These are phyloP conservation scores for Talaromyces sp. DNA, from an alignment of 2,329 filamentous ascomycete species.

Conservation along the genomic window DNA sequence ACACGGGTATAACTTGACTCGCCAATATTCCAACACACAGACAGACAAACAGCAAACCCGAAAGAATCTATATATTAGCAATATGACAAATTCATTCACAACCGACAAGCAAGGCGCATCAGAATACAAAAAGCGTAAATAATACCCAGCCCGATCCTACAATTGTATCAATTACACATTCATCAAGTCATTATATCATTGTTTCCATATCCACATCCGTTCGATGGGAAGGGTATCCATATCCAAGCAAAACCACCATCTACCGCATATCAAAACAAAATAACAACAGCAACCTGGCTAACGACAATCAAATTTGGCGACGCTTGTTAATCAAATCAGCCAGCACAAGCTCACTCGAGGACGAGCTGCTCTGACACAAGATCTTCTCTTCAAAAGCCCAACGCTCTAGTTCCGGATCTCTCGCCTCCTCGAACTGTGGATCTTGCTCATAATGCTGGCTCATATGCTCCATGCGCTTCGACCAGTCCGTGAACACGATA, in stretches of 20 bases:
- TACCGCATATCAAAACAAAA: not conserved
- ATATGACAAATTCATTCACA: not conserved
- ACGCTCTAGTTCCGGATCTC: conserved; percentile 41
- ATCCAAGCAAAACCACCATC: not conserved
- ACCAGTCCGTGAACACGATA: conserved; percentile 68
- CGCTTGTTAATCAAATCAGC: not conserved
- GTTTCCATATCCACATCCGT: too few species aligned
- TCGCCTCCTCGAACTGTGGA: conserved; percentile 27
- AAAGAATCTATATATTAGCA: not conserved
- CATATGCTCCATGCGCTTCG: conserved; percentile 82
- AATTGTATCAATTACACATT: not conserved
- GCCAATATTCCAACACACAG: not conserved
- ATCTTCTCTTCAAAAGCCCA: conserved; percentile 40
- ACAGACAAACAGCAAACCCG: not conserved
- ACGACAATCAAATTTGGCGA: not conserved
- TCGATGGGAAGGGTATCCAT: not conserved
- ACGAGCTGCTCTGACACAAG: not conserved
- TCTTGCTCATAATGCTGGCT: conserved; percentile 72
- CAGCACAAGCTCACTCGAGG: conserved; percentile 4
- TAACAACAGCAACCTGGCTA: not conserved
- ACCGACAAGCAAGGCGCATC: not conserved
- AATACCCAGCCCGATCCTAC: not conserved
- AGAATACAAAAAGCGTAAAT: not conserved
- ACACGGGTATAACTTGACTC: too few species aligned
- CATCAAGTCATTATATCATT: not conserved